Percentiles rank a stretch among this genome's conserved stretches.
Evolutionary conservation across 1,284 basidiomycete species (phyloP).

Genomic region (Ceratobasidium sp.): DNA sequence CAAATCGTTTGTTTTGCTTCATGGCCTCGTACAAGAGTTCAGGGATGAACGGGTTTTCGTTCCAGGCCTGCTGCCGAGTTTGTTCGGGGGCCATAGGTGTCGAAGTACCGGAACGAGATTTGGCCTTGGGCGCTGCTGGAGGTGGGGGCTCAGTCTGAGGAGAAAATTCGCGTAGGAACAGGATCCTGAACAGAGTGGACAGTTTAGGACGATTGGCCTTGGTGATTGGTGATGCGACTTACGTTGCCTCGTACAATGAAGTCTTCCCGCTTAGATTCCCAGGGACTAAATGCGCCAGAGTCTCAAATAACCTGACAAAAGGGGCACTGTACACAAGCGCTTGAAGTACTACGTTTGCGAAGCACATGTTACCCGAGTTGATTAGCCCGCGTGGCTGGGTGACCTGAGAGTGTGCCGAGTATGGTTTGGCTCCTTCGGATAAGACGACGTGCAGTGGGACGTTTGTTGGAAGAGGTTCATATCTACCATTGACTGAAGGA

Average conservation of each 20-base stretch:
- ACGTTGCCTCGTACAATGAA: constrained; percentile 80
- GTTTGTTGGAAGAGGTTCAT: constrained; percentile 63
- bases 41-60: constrained; percentile 78
- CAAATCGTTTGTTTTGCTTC: constrained; percentile 92
- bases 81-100: constrained; percentile 44
- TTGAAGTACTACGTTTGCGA: constrained; percentile 93
- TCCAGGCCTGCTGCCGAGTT: constrained; percentile 43
- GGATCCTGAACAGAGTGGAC: not conserved
- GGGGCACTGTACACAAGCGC: constrained; percentile 87
- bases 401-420: constrained; percentile 46
- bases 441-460: constrained; percentile 48
- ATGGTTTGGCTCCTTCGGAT: constrained; percentile 43
- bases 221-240: constrained; percentile 22
- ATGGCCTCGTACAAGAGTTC: constrained; percentile 93
- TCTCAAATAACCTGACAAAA: constrained; percentile 76
- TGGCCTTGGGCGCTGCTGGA: constrained; percentile 55
- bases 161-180: constrained; percentile 34
- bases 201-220: constrained; percentile 11
- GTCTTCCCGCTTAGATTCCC: constrained; percentile 60
- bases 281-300: constrained; percentile 47
- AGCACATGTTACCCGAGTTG: constrained; percentile 97
- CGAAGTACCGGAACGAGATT: constrained; percentile 51
- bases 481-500: constrained; percentile 49
- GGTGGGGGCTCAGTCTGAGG: constrained; percentile 65
- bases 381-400: constrained; percentile 81